Evolutionary conservation across 495 filamentous ascomycete genomes (phyloP).

Genomic region (Tuber borchii): DNA sequence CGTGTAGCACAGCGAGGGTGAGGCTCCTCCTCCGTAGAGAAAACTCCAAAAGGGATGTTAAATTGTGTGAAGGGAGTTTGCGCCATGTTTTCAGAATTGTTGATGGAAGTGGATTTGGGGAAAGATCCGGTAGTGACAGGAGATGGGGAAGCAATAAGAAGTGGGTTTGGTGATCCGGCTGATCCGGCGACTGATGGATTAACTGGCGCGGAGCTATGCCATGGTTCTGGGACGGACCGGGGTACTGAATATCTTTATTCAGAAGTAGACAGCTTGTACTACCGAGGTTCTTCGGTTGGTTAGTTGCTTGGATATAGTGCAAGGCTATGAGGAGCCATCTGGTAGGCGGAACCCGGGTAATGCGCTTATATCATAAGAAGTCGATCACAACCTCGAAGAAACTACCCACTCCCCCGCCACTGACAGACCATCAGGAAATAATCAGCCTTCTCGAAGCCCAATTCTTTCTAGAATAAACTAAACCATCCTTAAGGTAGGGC

Average conservation of each 20-base stretch:
- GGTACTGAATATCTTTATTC: not conserved
- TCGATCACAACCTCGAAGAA: not conserved
- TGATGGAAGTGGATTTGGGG: not conserved
- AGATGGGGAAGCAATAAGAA: not conserved
- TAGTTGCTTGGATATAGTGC: not conserved
- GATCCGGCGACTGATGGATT: not conserved
- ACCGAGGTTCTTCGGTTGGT: not conserved
- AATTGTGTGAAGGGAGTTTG: slow-evolving; percentile 60
- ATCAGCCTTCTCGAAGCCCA: not conserved
- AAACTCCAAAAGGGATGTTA: slow-evolving; percentile 85
- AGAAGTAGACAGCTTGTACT: not conserved
- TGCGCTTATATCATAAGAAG: not conserved
- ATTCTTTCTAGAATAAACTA: not conserved
- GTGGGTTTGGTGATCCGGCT: not conserved
- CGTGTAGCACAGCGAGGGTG: slow-evolving; percentile 60
- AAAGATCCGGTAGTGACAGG: not conserved
- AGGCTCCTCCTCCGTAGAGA: slow-evolving; percentile 61
- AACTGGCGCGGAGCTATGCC: not conserved
- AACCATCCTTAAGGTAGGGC: not conserved
- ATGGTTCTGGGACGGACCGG: not conserved
- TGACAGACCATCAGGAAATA: not conserved
- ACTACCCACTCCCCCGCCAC: not conserved
- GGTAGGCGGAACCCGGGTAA: not conserved
- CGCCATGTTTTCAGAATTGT: not conserved
- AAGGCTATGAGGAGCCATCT: not conserved